A percentile compares a stretch with the other conserved stretches of the same genome.
Conservation (phyloP, 2,329 filamentous ascomycete genomes). For the Penicillium sp. region DNA sequence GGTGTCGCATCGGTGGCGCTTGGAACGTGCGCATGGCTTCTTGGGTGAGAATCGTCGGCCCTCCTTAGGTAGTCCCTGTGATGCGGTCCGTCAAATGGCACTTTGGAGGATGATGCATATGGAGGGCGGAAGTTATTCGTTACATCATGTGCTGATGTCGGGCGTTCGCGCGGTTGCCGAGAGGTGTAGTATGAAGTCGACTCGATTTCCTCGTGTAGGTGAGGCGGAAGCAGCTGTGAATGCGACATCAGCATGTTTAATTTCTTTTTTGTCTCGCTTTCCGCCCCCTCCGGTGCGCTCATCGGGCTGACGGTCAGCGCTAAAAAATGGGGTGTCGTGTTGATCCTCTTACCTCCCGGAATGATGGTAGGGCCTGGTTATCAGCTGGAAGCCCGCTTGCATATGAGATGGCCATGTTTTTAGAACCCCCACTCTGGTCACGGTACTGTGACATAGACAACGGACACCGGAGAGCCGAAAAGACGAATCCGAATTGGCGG, state of each 20-base stretch:
- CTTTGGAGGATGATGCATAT: conserved; percentile 27
- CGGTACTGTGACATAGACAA: conserved; percentile 44
- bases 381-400: conserved; percentile 38
- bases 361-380: conserved; percentile 43
- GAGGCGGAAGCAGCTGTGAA: conserved; percentile 43
- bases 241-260: conserved; percentile 15
- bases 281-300: not conserved
- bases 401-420: conserved; percentile 46
- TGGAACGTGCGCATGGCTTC: conserved; percentile 30
- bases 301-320: conserved; percentile 5
- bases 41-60: conserved; percentile 23
- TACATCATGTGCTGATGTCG: conserved; percentile 37
- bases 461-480: conserved; percentile 13
- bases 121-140: conserved; percentile 36
- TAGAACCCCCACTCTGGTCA: conserved; percentile 38
- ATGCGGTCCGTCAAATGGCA: conserved; percentile 27
- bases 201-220: conserved; percentile 49
- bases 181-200: conserved; percentile 41
- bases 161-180: conserved; percentile 37
- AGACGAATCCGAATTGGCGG: conserved; percentile 6
- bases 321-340: not conserved
- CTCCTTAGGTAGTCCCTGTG: conserved; percentile 34
- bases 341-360: conserved; percentile 41
- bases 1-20: conserved; percentile 22
- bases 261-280: not conserved